Evolutionary conservation across 2,329 filamentous ascomycete genomes (phyloP), one percentile per base, ranked within the genome.

Genomic region (Myotisia sp.): DNA sequence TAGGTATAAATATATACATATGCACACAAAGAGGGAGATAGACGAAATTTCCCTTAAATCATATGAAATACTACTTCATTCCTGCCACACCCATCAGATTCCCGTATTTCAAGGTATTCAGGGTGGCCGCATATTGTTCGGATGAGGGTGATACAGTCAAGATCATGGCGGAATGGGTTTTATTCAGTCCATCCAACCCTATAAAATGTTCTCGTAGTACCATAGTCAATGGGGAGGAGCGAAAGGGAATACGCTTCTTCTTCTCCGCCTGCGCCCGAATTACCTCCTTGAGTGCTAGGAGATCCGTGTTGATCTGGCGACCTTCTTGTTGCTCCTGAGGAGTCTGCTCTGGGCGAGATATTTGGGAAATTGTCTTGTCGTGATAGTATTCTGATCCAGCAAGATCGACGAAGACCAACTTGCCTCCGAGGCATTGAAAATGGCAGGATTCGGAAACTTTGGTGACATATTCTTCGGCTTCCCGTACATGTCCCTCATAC

Each of bases 241-340:
- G 48, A 40, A 56, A 65, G 0, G 59, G 61, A 21, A 63, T 59
- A 2, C 58, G 46, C 2, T 42, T 8, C 32, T 55, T 47, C n/a
- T 47, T 48, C 14, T 34, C 36, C 0, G 58, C 46, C 34, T 56
- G 50, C 2, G 62, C 59, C 1, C 62, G 48, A n/a, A 65, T 63
- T 3, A 65, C 62, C 34, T 64, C 60, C 38, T 65, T 64, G 31
- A 65, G 42, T 0, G 60, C 55, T 6, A 66, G 52, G 4, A 64
- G 47, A 42, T 64, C 62, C 0, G 55, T 53, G 21, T 65, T 66
- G 37, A 65, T 64, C 42, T 65, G 59, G 5, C 56, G 43, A 1
- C 59, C 55, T 42, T 63, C 51, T 31, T 56, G 54, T 8, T 50
- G 51, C 38, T 64, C 62, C 30, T 62, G 53, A 0, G 51, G 41